Evolutionary conservation across 169 alveolate genomes (phyloP).

Genomic region (Eimeria necatrix): DNA sequence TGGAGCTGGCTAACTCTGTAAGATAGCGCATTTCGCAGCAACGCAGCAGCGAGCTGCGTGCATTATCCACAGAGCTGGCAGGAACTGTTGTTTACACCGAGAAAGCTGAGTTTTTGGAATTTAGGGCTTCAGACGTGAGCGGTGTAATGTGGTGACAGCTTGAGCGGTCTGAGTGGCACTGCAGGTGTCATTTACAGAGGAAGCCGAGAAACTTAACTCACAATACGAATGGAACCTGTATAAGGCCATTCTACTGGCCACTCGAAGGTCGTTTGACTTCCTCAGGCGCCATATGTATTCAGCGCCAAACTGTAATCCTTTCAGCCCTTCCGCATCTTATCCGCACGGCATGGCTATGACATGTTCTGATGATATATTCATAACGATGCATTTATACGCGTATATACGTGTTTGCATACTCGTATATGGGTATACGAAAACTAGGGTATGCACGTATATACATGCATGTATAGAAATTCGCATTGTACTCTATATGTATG

Average conservation of each 20-base stretch:
- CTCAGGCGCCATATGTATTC: constrained; percentile 60
- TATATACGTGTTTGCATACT: background rate
- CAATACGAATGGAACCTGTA: constrained; percentile 97
- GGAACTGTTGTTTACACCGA: background rate
- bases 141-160: background rate
- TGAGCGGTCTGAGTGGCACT: background rate
- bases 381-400: background rate
- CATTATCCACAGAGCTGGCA: background rate
- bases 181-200: constrained; percentile 89
- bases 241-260: constrained; percentile 95
- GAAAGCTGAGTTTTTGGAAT: background rate
- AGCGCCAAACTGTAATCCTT: constrained; percentile 42
- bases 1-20: constrained; percentile 91
- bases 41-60: background rate
- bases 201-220: constrained; percentile 93
- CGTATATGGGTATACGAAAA: too few species aligned
- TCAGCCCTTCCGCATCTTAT: too few species aligned
- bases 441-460: too few species aligned
- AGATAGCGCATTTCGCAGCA: background rate
- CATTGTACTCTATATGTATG: too few species aligned
- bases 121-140: background rate
- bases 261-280: constrained; percentile 82
- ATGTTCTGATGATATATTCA: background rate
- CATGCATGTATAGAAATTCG: too few species aligned
- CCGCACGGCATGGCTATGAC: too few species aligned